A percentile compares a stretch with the other conserved stretches of the same genome.
Conservation (phyloP, 345 rosid genomes). For the Camelina hispida region DNA sequence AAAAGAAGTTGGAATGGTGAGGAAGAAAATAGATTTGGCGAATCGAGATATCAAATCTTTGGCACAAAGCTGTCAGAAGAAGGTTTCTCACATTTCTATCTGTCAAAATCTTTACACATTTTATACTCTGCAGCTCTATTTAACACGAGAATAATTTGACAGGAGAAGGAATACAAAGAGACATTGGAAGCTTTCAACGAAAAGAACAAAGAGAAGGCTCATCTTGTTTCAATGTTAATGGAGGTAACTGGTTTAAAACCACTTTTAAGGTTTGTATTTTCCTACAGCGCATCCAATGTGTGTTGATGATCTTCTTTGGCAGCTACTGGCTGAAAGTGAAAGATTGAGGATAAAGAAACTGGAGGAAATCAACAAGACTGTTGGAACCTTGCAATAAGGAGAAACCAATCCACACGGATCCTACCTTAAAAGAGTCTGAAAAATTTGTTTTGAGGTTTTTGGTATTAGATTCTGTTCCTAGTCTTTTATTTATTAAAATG, state of each 20-base stretch:
- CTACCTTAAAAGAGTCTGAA: slow-evolving; percentile 5
- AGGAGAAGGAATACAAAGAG: slow-evolving; percentile 80
- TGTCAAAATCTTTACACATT: neutral
- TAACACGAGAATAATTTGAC: slow-evolving; percentile 19
- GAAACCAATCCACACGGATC: slow-evolving; percentile 10
- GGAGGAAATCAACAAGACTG: slow-evolving; percentile 73
- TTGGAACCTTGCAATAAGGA: slow-evolving; percentile 50
- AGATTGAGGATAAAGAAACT: slow-evolving; percentile 70
- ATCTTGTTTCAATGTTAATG: slow-evolving; percentile 46
- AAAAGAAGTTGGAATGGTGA: slow-evolving; percentile 71
- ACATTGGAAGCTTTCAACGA: slow-evolving; percentile 72
- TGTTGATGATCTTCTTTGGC: slow-evolving; percentile 25
- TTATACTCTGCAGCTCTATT: neutral
- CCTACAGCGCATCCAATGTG: slow-evolving; percentile 7
- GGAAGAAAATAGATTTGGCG: slow-evolving; percentile 71
- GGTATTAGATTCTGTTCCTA: slow-evolving; percentile 13
- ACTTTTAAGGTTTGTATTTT: neutral
- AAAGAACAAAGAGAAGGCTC: slow-evolving; percentile 71
- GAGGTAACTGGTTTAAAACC: slow-evolving; percentile 35
- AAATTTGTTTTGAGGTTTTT: slow-evolving; percentile 6
- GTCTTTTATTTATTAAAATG: neutral
- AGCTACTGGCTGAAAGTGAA: slow-evolving; percentile 81
- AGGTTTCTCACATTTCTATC: slow-evolving; percentile 48
- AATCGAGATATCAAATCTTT: slow-evolving; percentile 70
- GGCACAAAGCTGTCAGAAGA: slow-evolving; percentile 80